phyloP scores from a whole-genome alignment of 177 flowering plant species.

The Vitis hybrid region DNA sequence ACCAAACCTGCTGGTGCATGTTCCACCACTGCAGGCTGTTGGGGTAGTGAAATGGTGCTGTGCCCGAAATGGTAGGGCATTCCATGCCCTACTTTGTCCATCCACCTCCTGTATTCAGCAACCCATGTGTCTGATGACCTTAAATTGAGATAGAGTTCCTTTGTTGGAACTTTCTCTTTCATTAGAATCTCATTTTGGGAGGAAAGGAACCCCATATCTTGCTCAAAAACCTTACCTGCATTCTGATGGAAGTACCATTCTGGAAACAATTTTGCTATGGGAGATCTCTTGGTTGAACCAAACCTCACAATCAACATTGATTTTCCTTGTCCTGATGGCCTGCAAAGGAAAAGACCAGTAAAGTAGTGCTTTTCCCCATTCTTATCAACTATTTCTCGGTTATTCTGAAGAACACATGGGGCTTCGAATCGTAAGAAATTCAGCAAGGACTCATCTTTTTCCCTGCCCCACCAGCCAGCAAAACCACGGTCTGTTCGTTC shows the following conservation, averaged over 20 bases:
- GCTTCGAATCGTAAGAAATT: conserved; percentile 77
- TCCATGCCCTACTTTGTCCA: conserved; percentile 97
- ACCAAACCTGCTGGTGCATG: conserved; percentile 93
- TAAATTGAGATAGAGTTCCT: conserved; percentile 67
- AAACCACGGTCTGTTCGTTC: conserved; percentile 81
- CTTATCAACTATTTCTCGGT: conserved; percentile 60
- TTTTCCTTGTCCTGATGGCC: conserved; percentile 95
- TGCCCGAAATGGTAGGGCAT: conserved; percentile 98
- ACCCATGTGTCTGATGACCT: conserved; percentile 93
- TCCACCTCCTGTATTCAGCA: conserved; percentile 89
- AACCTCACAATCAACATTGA: conserved; percentile 93
- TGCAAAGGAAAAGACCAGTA: conserved; percentile 80
- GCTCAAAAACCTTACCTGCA: conserved; percentile 92
- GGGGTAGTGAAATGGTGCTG: conserved; percentile 70
- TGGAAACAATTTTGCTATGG: conserved; percentile 54
- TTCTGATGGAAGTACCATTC: conserved; percentile 93
- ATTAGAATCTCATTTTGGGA: conserved; percentile 86
- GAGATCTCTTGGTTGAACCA: conserved; percentile 58
- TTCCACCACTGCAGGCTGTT: conserved; percentile 82
- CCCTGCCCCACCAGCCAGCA: conserved; percentile 88
- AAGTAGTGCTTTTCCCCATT: conserved; percentile 66
- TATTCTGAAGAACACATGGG: conserved; percentile 89
- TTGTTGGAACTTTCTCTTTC: conserved; percentile 82
- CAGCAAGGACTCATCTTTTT: conserved; percentile 37
- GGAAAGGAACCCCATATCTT: conserved; percentile 99